These are phyloP conservation scores for Pythium rhizo-oryzae DNA, from an alignment of 352 stramenopile genomes.

Conservation along the genomic window DNA sequence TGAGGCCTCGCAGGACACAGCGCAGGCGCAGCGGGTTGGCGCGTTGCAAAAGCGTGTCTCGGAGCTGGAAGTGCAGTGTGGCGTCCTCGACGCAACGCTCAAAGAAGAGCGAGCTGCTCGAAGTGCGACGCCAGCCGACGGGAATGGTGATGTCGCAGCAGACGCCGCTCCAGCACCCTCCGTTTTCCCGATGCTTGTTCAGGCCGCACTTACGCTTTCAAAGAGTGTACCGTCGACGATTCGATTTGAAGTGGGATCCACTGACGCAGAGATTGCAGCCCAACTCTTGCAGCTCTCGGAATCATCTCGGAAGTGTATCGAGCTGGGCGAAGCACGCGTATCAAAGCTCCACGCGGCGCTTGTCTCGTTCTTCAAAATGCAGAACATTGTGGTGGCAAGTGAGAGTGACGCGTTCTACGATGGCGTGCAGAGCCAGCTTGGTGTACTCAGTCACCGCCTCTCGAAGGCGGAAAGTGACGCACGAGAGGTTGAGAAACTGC, in stretches of 20 bases:
- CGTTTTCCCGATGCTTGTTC: slow-evolving; percentile 29
- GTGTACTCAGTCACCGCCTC: slow-evolving; percentile 23
- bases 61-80: slow-evolving; percentile 25
- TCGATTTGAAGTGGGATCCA: slow-evolving; percentile 14
- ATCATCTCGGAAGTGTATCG: slow-evolving; percentile 3
- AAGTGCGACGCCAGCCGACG: neutral
- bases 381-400: slow-evolving; percentile 17
- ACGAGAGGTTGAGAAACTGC: slow-evolving; percentile 11
- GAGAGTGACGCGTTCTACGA: neutral
- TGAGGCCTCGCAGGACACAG: neutral
- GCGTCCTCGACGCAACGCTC: slow-evolving; percentile 16
- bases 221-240: neutral
- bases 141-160: neutral
- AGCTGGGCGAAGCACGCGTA: slow-evolving; percentile 7
- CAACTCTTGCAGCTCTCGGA: slow-evolving; percentile 36
- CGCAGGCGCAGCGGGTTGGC: neutral
- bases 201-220: slow-evolving; percentile 25
- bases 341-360: slow-evolving; percentile 25
- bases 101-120: slow-evolving; percentile 2
- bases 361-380: slow-evolving; percentile 34
- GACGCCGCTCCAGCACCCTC: neutral
- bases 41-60: slow-evolving; percentile 18
- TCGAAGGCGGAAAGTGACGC: slow-evolving; percentile 17
- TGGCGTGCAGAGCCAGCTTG: slow-evolving; percentile 15
- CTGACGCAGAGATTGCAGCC: slow-evolving; percentile 17